Conservation (phyloP, 1,284 basidiomycete genomes). For the Neolentinus lepideus region DNA sequence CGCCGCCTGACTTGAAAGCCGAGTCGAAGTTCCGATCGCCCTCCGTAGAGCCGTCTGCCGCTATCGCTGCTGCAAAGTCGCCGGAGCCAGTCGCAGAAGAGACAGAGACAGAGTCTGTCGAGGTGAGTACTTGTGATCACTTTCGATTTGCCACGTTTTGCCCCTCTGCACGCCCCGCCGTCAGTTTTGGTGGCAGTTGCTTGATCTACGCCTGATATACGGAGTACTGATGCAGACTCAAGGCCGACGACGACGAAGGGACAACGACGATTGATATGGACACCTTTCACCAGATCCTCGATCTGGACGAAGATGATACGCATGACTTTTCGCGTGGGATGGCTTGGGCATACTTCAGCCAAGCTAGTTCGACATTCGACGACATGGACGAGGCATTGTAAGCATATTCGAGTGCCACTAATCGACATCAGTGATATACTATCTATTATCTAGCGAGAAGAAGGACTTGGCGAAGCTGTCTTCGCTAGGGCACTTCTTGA, state of each 20-base stretch:
- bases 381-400: slow-evolving; percentile 79
- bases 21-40: background rate
- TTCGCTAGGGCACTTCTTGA: slow-evolving; percentile 85
- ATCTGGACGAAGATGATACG: slow-evolving; percentile 83
- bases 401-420: slow-evolving; percentile 26
- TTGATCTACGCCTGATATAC: background rate
- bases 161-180: background rate
- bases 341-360: slow-evolving; percentile 75
- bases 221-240: background rate
- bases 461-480: slow-evolving; percentile 65
- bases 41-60: background rate
- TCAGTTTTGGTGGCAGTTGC: background rate
- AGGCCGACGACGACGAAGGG: background rate
- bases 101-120: background rate
- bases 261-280: slow-evolving; percentile 60
- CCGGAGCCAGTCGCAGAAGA: background rate
- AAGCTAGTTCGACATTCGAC: slow-evolving; percentile 69
- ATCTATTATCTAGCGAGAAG: slow-evolving; percentile 30
- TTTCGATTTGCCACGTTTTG: background rate
- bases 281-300: slow-evolving; percentile 80
- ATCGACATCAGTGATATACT: slow-evolving; percentile 6
- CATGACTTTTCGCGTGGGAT: slow-evolving; percentile 75
- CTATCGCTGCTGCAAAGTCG: background rate
- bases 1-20: background rate
- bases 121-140: background rate